These are phyloP conservation scores for Xylariomycetidae sp. DNA, from an alignment of 2,329 filamentous ascomycete species.

Conservation along the genomic window DNA sequence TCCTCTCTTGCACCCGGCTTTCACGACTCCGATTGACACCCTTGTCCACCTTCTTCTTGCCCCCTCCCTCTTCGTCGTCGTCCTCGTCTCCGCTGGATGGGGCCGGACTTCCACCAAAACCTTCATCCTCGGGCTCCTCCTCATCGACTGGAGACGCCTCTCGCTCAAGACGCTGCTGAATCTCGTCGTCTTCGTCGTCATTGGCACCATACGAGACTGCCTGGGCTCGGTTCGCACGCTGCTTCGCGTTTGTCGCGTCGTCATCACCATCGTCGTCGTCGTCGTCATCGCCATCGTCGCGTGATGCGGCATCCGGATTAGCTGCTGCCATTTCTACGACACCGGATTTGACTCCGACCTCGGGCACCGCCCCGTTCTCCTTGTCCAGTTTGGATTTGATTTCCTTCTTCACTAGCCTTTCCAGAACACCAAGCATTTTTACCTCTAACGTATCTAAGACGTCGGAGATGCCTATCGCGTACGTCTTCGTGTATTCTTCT, in stretches of 20 bases:
- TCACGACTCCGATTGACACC: slow-evolving; percentile 45
- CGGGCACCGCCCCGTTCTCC: slow-evolving; percentile 67
- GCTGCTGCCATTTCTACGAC: slow-evolving; percentile 47
- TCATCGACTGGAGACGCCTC: slow-evolving; percentile 55
- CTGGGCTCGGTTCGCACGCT: slow-evolving; percentile 70
- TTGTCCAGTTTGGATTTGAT: slow-evolving; percentile 74
- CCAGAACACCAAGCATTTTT: slow-evolving; percentile 69
- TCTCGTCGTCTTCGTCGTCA: slow-evolving; percentile 82
- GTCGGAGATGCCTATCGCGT: slow-evolving; percentile 75
- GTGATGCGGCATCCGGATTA: slow-evolving; percentile 25
- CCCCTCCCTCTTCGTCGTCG: slow-evolving; percentile 30
- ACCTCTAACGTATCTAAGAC: slow-evolving; percentile 76
- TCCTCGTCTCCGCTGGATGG: slow-evolving; percentile 36
- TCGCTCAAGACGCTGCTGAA: slow-evolving; percentile 59
- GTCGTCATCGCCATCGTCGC: slow-evolving; percentile 57
- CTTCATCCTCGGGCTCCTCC: slow-evolving; percentile 54
- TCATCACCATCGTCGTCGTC: slow-evolving; percentile 74
- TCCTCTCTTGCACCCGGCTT: slow-evolving; percentile 58
- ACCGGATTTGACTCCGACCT: slow-evolving; percentile 57
- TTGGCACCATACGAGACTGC: slow-evolving; percentile 87
- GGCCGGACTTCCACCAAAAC: slow-evolving; percentile 44
- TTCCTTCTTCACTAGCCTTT: slow-evolving; percentile 68
- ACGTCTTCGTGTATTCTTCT: slow-evolving; percentile 77
- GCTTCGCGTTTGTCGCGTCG: slow-evolving; percentile 71
- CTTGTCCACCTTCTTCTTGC: slow-evolving; percentile 20